phyloP scores from a whole-genome alignment of 495 filamentous ascomycete species.

The Venustampulla echinocandica region DNA sequence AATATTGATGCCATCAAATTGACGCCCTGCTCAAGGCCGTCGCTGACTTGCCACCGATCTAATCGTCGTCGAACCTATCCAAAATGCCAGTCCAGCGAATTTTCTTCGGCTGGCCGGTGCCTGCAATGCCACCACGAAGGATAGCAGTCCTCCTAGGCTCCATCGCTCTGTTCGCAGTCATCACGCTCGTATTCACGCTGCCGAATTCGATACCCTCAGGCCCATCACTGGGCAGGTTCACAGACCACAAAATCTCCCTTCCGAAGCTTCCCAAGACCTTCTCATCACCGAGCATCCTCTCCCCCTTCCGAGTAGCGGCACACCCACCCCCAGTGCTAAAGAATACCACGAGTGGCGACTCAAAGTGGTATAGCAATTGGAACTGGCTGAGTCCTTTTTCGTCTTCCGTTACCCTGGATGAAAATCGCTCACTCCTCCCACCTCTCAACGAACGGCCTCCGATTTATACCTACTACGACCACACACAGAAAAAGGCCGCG shows the following conservation, averaged over 20 bases:
- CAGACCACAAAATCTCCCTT: constrained; percentile 28
- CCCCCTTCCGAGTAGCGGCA: constrained; percentile 57
- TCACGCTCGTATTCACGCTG: constrained; percentile 30
- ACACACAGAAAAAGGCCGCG: constrained; percentile 50
- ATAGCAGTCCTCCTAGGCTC: constrained; percentile 36
- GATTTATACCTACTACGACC: constrained; percentile 92
- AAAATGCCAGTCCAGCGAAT: constrained; percentile 44
- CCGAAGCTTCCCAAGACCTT: constrained; percentile 19
- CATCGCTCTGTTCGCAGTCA: constrained; percentile 39
- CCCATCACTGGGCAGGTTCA: constrained; percentile 35
- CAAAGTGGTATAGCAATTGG: constrained; percentile 80
- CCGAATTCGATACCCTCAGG: constrained; percentile 21
- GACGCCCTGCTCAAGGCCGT: too few species aligned
- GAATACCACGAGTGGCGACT: constrained; percentile 68
- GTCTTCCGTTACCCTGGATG: constrained; percentile 73
- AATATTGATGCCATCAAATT: too few species aligned
- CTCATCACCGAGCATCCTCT: constrained; percentile 33
- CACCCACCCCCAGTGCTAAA: constrained; percentile 67
- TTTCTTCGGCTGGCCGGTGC: constrained; percentile 35
- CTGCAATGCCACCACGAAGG: constrained; percentile 34
- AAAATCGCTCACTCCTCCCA: constrained; percentile 79
- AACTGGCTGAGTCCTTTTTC: constrained; percentile 89
- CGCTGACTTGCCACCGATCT: too few species aligned
- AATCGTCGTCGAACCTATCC: too few species aligned
- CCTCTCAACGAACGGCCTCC: constrained; percentile 60